Evolutionary conservation across 2,329 filamentous ascomycete genomes (phyloP), one percentile per base, ranked within the genome.

Genomic region (Scedosporium minutisporum): DNA sequence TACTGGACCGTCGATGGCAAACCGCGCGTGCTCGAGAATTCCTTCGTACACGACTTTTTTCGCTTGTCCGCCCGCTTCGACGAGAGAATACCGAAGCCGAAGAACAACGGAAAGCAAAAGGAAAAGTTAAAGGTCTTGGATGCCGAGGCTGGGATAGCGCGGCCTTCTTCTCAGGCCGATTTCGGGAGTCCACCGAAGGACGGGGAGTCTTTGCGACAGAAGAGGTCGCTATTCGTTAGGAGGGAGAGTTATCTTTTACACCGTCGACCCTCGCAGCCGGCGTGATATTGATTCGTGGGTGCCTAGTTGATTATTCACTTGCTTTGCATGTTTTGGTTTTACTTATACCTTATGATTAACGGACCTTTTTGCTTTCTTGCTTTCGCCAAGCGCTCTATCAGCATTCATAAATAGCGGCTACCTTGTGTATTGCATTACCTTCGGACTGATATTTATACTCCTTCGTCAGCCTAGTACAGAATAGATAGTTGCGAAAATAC

Each of bases 1-100:
- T 79, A 77, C 72, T 79, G 77, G 77, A 80, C 77, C 1, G 71
- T 74, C 7, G 76, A 78, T 60, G 75, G 77, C 9, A 73, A 71
- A 63, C 77, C 77, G 53, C 71, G 77, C 9, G 68, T 72, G 33
- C 70, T 80, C 7, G 75, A 78, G 66, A 73, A 75, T 6, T 74
- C 73, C 12, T 79, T 78, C 64, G 63, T 72, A 58, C 72, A 77
- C 65, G 77, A 80, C 64, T 78, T 80, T 66, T 76, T 79, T 62
- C 74, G 73, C 51, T 68, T 76, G 21, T 76, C 74, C 1, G 72
- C 74, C 3, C 64, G 74, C 12, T 65, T 72, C 5, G 72, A 74
- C 14, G 72, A 74, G 65, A 70, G 65, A 58, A 64, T 64, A 12
- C 63, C 65, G 25, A 29, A 48, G 4, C 12, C 18, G 5, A 65